These are phyloP conservation scores for Phialocephala subalpina DNA, from an alignment of 2,329 filamentous ascomycete genomes.

Conservation along the genomic window DNA sequence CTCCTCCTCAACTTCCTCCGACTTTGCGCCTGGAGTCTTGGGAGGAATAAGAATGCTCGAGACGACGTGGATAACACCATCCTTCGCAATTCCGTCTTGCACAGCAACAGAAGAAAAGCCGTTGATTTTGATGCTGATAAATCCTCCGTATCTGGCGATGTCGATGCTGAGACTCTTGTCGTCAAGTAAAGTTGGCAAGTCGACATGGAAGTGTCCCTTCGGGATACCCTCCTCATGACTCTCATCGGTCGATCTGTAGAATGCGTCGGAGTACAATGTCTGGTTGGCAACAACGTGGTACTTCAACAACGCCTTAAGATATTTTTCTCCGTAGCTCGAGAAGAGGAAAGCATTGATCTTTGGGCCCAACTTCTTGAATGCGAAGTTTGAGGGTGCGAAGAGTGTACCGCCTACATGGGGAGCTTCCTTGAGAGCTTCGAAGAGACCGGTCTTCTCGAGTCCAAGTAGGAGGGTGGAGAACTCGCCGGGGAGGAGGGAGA, in stretches of 20 bases:
- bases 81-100: conserved; percentile 75
- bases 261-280: conserved; percentile 85
- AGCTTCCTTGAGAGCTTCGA: conserved; percentile 63
- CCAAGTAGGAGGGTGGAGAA: conserved; percentile 84
- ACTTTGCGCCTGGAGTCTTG: conserved; percentile 46
- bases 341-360: conserved; percentile 86
- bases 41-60: conserved; percentile 80
- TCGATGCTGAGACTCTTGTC: conserved; percentile 75
- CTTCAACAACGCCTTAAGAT: conserved; percentile 78
- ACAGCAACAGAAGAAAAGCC: conserved; percentile 71
- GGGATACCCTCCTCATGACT: conserved; percentile 39
- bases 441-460: conserved; percentile 77
- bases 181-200: conserved; percentile 76
- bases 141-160: conserved; percentile 71
- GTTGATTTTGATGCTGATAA: conserved; percentile 78
- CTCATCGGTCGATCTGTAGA: conserved; percentile 62
- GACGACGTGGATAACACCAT: conserved; percentile 86
- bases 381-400: conserved; percentile 82
- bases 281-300: conserved; percentile 80
- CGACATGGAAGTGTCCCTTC: conserved; percentile 61
- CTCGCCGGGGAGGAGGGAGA: conserved; percentile 69
- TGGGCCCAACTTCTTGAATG: conserved; percentile 79
- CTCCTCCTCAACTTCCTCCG: conserved; percentile 53
- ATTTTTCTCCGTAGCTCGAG: conserved; percentile 76
- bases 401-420: conserved; percentile 71